Conservation (phyloP, 2,329 filamentous ascomycete species). For the Pestalotiopsis sp. region DNA sequence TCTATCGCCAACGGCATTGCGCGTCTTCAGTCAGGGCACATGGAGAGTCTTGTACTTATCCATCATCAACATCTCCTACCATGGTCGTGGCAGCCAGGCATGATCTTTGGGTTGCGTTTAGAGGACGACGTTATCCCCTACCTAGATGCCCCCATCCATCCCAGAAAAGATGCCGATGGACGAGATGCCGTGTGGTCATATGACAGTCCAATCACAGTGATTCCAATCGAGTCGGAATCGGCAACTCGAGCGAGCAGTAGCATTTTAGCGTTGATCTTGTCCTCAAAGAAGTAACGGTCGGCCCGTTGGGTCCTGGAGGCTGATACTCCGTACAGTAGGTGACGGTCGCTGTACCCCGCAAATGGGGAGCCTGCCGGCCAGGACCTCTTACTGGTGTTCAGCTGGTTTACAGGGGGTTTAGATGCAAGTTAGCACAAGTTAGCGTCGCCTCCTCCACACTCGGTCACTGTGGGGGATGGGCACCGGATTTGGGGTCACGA, state of each 20-base stretch:
- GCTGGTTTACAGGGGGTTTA: neutral
- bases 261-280: neutral
- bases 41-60: neutral
- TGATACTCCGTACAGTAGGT: neutral
- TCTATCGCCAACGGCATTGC: neutral
- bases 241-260: neutral
- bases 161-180: slow-evolving; percentile 1
- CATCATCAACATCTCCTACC: neutral
- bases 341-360: neutral
- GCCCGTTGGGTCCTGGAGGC: neutral
- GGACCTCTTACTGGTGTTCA: neutral
- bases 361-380: neutral
- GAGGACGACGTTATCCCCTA: neutral
- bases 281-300: neutral
- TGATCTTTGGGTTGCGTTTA: neutral
- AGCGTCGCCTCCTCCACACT: slow-evolving; percentile 2
- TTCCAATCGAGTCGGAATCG: slow-evolving; percentile 8
- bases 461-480: neutral
- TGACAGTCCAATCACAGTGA: neutral
- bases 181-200: neutral
- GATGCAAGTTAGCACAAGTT: neutral
- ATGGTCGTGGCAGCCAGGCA: neutral
- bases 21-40: neutral
- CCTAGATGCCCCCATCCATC: neutral
- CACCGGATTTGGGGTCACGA: neutral